These are phyloP conservation scores for Picea glauca DNA, from an alignment of 75 land plant species.

Conservation along the genomic window DNA sequence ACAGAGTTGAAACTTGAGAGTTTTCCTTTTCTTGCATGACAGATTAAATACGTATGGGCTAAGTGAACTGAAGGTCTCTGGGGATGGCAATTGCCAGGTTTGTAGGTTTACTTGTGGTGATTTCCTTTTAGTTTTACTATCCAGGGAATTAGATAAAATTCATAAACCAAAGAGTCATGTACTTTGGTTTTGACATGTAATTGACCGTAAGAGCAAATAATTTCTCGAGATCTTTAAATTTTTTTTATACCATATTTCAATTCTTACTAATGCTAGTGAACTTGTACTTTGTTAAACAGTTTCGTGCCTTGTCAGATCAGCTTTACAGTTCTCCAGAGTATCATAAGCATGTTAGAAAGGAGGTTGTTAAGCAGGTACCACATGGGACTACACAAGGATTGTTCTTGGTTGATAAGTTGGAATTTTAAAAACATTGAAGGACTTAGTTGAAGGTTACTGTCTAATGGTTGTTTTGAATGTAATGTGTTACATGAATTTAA, in stretches of 20 bases:
- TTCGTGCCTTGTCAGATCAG: conserved; percentile 95
- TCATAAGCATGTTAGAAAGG: conserved; percentile 85
- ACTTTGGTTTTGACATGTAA: not conserved
- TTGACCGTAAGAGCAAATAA: not conserved
- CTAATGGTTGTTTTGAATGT: not conserved
- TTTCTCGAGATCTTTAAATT: not conserved
- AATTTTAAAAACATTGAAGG: not conserved
- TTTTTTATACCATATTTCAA: not conserved
- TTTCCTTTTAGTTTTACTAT: not conserved
- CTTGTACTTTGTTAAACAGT: conserved; percentile 33
- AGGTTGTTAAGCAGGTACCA: conserved; percentile 73
- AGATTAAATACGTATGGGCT: conserved; percentile 70
- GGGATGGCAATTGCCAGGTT: conserved; percentile 98
- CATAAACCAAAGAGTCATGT: not conserved
- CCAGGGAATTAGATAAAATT: not conserved
- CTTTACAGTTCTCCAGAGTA: conserved; percentile 73
- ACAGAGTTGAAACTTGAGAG: not conserved
- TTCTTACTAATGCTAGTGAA: not conserved
- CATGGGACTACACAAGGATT: not conserved
- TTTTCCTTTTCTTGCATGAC: not conserved
- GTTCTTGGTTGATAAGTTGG: not conserved
- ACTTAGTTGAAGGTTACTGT: not conserved
- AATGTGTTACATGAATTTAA: not conserved
- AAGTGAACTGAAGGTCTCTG: conserved; percentile 74
- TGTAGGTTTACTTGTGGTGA: not conserved